Evolutionary conservation across 495 filamentous ascomycete species (phyloP).

Genomic region (Aspergillus avenaceus): DNA sequence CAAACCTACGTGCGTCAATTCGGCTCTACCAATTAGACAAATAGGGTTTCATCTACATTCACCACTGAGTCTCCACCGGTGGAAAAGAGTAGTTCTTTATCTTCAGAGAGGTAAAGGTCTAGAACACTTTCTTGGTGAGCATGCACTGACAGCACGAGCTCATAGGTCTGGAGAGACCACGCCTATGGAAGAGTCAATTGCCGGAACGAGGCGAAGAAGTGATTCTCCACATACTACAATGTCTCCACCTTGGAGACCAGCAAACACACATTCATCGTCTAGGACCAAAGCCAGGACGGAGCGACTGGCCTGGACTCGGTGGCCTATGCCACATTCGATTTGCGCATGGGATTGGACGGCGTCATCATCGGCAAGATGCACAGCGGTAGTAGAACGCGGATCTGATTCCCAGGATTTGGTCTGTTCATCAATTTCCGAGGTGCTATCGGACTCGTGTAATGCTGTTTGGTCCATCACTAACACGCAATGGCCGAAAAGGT

Average conservation of each 20-base stretch:
- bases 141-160: conserved; percentile 68
- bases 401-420: conserved; percentile 38
- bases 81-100: conserved; percentile 77
- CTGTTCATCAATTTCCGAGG: conserved; percentile 38
- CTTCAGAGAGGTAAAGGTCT: conserved; percentile 71
- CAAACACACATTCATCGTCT: conserved; percentile 52
- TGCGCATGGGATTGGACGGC: neutral
- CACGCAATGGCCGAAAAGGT: conserved; percentile 7
- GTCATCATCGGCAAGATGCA: conserved; percentile 12
- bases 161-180: conserved; percentile 84
- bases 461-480: conserved; percentile 32
- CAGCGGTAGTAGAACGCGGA: conserved; percentile 19
- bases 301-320: conserved; percentile 42
- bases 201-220: neutral
- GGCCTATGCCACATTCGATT: conserved; percentile 40
- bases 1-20: conserved; percentile 52
- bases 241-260: conserved; percentile 87
- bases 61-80: conserved; percentile 91
- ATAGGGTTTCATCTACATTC: conserved; percentile 75
- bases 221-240: conserved; percentile 57
- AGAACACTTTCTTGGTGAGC: conserved; percentile 90
- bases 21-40: neutral
- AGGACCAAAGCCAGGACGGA: conserved; percentile 46
- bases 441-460: conserved; percentile 34
- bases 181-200: conserved; percentile 40